Conservation (phyloP, 2,329 filamentous ascomycete species). For the Ceratocystis huliohia region DNA sequence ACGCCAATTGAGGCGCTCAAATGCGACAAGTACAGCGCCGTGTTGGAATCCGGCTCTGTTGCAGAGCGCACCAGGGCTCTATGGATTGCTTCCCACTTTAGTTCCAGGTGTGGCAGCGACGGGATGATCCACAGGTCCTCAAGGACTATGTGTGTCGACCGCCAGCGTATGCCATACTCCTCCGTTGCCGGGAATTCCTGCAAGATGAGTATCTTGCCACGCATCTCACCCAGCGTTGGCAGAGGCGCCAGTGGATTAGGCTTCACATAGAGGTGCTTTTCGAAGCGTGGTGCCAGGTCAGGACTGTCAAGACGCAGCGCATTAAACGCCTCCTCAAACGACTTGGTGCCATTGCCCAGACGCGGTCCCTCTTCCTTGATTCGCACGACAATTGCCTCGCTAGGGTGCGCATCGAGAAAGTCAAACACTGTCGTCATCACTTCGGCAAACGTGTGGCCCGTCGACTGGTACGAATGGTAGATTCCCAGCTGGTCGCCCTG, state of each 20-base stretch:
- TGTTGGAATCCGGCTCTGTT: slow-evolving; percentile 27
- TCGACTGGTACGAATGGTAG: slow-evolving; percentile 36
- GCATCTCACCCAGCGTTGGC: slow-evolving; percentile 35
- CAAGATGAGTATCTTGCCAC: slow-evolving; percentile 36
- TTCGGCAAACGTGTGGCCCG: slow-evolving; percentile 34
- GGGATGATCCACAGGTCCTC: slow-evolving; percentile 38
- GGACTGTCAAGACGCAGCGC: slow-evolving; percentile 29
- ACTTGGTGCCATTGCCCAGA: slow-evolving; percentile 26
- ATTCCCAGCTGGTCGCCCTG: slow-evolving; percentile 34
- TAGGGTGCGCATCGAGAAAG: slow-evolving; percentile 36
- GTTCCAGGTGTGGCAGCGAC: slow-evolving; percentile 32
- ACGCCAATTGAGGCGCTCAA: slow-evolving; percentile 38
- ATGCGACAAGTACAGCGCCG: slow-evolving; percentile 36
- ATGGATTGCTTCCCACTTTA: slow-evolving; percentile 36
- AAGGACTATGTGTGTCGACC: slow-evolving; percentile 33
- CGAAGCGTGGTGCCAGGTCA: slow-evolving; percentile 28
- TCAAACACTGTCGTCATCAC: slow-evolving; percentile 34
- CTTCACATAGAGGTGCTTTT: slow-evolving; percentile 30
- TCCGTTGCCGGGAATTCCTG: slow-evolving; percentile 33
- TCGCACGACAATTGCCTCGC: slow-evolving; percentile 38
- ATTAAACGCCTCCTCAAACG: slow-evolving; percentile 37
- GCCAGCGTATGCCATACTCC: slow-evolving; percentile 36
- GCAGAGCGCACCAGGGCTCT: slow-evolving; percentile 31
- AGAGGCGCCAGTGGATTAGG: slow-evolving; percentile 26
- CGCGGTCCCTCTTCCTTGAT: slow-evolving; percentile 37